Evolutionary conservation across 192 early-diverging fungal species (phyloP), one percentile per base, ranked within the genome.

Genomic region (Gamsiella multidivaricata): DNA sequence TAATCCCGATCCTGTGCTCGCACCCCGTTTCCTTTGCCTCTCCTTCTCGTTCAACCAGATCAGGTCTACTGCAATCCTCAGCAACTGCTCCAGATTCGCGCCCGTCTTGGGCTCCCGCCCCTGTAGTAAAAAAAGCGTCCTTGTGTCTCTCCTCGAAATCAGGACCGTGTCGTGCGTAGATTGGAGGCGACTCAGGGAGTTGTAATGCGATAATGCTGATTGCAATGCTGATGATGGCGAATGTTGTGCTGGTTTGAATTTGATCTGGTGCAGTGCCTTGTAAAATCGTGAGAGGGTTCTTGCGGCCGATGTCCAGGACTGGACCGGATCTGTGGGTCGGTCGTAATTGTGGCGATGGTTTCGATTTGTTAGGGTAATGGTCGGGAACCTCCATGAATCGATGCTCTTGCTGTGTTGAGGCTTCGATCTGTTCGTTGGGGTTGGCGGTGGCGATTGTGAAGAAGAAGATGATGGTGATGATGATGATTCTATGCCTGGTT

Each of bases 21-120:
- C 39, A 33, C 31, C 26, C 31, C 33, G 43, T 0, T 61, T 53
- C 42, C 52, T 47, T 11, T 49, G 60, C 22, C 57, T 45, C 14
- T 53, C 65, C 54, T 78, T 78, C 39, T 63, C 65, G 22, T 78
- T 56, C 37, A 78, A 41, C 74, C 65, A 78, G n/a, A 78, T 69
- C 46, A 78, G 20, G 42, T 78, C 74, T 22, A 26, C 26, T 6
- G 74, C 54, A 15, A 78, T 68, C 49, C 45, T 39, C 6, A 78
- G 49, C 28, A 78, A 26, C 22, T 63, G 61, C 31, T 69, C 54
- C 39, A 78, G 22, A 28, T 78, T 78, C 31, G 37, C 11, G 3
- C n/a, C 10, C 1, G 59, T 78, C 54, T 78, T 78, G 59, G 53
- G 60, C 23, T 63, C 36, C 0, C 60, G 41, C 4, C 50, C 65